phyloP scores from a whole-genome alignment of 768 basidiomycete genomes.

The Leccinum arenicola region DNA sequence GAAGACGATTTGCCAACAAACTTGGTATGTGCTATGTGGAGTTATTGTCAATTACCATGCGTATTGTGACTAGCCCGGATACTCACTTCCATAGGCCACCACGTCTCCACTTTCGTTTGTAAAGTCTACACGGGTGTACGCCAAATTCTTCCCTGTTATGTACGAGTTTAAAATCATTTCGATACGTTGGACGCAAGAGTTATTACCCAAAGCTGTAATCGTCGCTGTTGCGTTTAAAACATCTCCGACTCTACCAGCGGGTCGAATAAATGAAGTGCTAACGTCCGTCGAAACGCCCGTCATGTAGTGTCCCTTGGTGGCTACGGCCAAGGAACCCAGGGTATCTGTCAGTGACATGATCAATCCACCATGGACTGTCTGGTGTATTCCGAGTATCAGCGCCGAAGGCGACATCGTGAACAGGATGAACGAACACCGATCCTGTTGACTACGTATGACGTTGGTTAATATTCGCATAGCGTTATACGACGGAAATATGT shows the following conservation, averaged over 20 bases:
- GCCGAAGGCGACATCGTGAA: background rate
- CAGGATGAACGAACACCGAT: conserved; percentile 57
- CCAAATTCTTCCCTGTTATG: conserved; percentile 67
- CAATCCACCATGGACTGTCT: conserved; percentile 77
- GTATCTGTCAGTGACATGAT: conserved; percentile 83
- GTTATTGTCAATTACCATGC: background rate
- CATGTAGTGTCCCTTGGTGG: conserved; percentile 80
- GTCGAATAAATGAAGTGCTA: conserved; percentile 72
- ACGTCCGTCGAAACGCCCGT: conserved; percentile 87
- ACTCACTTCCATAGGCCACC: conserved; percentile 80
- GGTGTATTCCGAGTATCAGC: background rate
- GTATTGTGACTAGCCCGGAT: too few species aligned
- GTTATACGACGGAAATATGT: conserved; percentile 20
- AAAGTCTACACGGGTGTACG: conserved; percentile 81
- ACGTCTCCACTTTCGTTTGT: conserved; percentile 59
- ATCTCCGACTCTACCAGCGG: conserved; percentile 71
- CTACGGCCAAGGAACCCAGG: conserved; percentile 80
- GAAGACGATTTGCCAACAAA: conserved; percentile 69
- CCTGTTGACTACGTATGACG: conserved; percentile 58
- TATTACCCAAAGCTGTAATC: conserved; percentile 66
- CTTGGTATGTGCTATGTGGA: conserved; percentile 71
- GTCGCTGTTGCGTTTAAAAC: conserved; percentile 60
- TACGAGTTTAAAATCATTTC: background rate
- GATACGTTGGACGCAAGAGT: background rate
- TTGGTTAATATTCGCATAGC: background rate